A percentile compares a stretch with the other conserved stretches of the same genome.
phyloP scores from a whole-genome alignment of 2,329 filamentous ascomycete genomes.

The Colletotrichum karsti region DNA sequence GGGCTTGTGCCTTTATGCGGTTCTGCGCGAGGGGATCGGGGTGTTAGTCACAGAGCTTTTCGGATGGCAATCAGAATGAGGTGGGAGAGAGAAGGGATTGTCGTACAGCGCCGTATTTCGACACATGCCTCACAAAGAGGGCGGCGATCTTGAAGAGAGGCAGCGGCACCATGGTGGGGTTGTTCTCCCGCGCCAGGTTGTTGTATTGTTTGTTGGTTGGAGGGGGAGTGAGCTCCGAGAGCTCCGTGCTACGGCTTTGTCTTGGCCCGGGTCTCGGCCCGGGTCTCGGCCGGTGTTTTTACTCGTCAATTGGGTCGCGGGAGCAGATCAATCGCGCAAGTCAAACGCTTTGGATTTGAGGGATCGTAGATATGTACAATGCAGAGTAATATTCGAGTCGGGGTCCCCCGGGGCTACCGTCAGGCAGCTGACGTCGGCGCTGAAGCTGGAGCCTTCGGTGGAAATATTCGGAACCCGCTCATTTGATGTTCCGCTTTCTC shows the following conservation, averaged over 20 bases:
- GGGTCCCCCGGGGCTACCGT: neutral
- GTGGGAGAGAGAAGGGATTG: neutral
- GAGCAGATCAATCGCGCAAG: neutral
- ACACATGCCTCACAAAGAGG: slow-evolving; percentile 71
- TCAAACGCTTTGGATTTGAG: too few relatives aligned
- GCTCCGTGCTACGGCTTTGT: slow-evolving; percentile 15
- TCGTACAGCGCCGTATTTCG: slow-evolving; percentile 75
- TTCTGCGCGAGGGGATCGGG: slow-evolving; percentile 56
- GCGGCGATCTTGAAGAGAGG: slow-evolving; percentile 74
- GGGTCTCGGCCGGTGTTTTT: slow-evolving; percentile 6
- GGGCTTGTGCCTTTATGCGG: slow-evolving; percentile 71
- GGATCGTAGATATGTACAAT: neutral
- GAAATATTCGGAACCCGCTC: slow-evolving; percentile 19
- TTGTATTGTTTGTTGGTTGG: slow-evolving; percentile 11
- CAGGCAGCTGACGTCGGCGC: slow-evolving; percentile 3
- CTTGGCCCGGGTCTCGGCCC: slow-evolving; percentile 19
- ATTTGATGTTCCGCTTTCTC: slow-evolving; percentile 26
- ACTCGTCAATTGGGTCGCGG: neutral
- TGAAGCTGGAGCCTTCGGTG: slow-evolving; percentile 5
- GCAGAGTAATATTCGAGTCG: neutral
- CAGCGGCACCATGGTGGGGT: slow-evolving; percentile 65
- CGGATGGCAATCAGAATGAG: neutral
- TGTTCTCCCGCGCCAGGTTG: neutral
- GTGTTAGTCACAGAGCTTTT: slow-evolving; percentile 3
- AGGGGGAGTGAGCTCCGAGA: slow-evolving; percentile 19